Conservation (phyloP, 441 rosid species). For the Erodium texanum region DNA sequence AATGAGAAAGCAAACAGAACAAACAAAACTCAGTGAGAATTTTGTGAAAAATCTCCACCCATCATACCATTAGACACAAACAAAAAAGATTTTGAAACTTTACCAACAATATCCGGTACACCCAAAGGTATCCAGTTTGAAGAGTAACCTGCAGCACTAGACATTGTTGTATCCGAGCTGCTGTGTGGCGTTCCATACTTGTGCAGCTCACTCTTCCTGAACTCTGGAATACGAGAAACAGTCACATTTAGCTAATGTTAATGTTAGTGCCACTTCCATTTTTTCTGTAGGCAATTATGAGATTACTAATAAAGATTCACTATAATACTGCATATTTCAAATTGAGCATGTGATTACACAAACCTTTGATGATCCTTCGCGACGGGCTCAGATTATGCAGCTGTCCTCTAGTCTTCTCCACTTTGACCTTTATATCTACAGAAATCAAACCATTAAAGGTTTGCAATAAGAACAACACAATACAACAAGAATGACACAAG, state of each 20-base stretch:
- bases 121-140: not conserved
- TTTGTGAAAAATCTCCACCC: not conserved
- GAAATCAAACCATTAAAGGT: not conserved
- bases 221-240: slow-evolving; percentile 32
- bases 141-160: slow-evolving; percentile 29
- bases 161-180: slow-evolving; percentile 20
- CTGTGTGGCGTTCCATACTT: slow-evolving; percentile 30
- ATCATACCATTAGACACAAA: not conserved
- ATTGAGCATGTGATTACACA: not conserved
- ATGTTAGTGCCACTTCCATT: not conserved
- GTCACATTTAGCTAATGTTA: not conserved
- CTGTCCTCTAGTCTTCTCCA: slow-evolving; percentile 19
- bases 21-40: not conserved
- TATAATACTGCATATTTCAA: slow-evolving; percentile 1
- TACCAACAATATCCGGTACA: not conserved
- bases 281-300: not conserved
- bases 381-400: slow-evolving; percentile 34
- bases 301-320: not conserved
- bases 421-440: slow-evolving; percentile 23
- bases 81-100: not conserved
- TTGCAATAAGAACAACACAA: not conserved
- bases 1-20: slow-evolving; percentile 9
- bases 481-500: not conserved
- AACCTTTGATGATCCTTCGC: slow-evolving; percentile 40
- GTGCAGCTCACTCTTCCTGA: slow-evolving; percentile 43